phyloP scores from a whole-genome alignment of 176 grass and related monocot species.

The Carex littledalei region DNA sequence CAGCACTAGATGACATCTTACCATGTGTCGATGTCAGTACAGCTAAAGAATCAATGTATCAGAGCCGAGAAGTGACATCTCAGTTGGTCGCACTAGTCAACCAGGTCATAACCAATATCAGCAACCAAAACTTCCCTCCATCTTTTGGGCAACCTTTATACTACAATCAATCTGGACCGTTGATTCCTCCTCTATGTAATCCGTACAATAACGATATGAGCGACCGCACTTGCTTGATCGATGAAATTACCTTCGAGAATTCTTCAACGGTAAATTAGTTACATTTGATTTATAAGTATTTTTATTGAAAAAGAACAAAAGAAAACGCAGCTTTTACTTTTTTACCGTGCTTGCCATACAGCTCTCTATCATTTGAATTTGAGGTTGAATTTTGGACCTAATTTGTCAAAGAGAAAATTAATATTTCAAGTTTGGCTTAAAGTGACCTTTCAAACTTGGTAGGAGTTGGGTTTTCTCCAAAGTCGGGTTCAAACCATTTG shows the following conservation, averaged over 20 bases:
- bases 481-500: no score
- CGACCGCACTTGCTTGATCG: slow-evolving; percentile 29
- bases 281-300: neutral
- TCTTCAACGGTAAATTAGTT: slow-evolving; percentile 40
- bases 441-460: no score
- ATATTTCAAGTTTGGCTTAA: no score
- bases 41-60: slow-evolving; percentile 55
- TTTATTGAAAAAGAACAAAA: neutral
- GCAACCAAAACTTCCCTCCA: slow-evolving; percentile 62
- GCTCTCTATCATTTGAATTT: no score
- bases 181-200: slow-evolving; percentile 67
- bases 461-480: no score
- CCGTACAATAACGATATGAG: slow-evolving; percentile 61
- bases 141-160: slow-evolving; percentile 38
- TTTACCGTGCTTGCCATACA: neutral
- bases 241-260: slow-evolving; percentile 41
- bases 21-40: slow-evolving; percentile 72
- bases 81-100: slow-evolving; percentile 81
- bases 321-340: neutral
- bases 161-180: slow-evolving; percentile 82
- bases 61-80: slow-evolving; percentile 75
- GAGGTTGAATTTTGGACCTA: no score
- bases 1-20: slow-evolving; percentile 81
- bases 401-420: no score
- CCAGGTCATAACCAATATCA: slow-evolving; percentile 80